phyloP scores from a whole-genome alignment of 306 rosid genomes.

The Purshia tridentata region DNA sequence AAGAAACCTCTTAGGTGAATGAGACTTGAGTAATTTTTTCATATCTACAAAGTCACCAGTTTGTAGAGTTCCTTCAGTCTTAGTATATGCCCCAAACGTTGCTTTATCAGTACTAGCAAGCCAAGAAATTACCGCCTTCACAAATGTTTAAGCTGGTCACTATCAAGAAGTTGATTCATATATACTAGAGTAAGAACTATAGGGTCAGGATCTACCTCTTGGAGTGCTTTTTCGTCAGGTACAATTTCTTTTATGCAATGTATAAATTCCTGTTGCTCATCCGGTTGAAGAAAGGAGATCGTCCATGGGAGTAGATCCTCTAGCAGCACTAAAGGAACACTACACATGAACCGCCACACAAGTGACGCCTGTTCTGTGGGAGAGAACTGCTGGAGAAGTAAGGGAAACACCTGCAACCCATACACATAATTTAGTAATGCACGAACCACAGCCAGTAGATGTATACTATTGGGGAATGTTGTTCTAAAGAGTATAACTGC shows the following conservation, averaged over 20 bases:
- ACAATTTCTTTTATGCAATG: constrained; percentile 55
- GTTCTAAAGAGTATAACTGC: not conserved
- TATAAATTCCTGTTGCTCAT: constrained; percentile 56
- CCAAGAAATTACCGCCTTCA: constrained; percentile 80
- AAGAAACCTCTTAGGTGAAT: constrained; percentile 35
- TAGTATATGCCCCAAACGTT: constrained; percentile 21
- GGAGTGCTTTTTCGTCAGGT: constrained; percentile 65
- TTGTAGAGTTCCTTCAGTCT: constrained; percentile 39
- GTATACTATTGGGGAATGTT: not conserved
- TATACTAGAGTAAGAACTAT: constrained; percentile 14
- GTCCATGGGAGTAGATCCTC: constrained; percentile 63
- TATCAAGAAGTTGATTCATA: constrained; percentile 17
- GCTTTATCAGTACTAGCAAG: constrained; percentile 42
- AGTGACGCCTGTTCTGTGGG: constrained; percentile 70
- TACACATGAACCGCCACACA: constrained; percentile 85
- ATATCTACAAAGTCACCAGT: constrained; percentile 34
- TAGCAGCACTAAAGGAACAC: constrained; percentile 71
- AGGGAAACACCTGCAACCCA: constrained; percentile 72
- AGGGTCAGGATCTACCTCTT: constrained; percentile 57
- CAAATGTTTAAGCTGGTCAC: constrained; percentile 35
- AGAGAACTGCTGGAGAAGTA: constrained; percentile 65
- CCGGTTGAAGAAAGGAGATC: constrained; percentile 64
- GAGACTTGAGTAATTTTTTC: constrained; percentile 35
- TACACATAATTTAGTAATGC: not conserved
- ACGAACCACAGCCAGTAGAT: not conserved